These are phyloP conservation scores for Phytopythium mirpurense DNA, from an alignment of 352 stramenopile genomes.

Conservation along the genomic window DNA sequence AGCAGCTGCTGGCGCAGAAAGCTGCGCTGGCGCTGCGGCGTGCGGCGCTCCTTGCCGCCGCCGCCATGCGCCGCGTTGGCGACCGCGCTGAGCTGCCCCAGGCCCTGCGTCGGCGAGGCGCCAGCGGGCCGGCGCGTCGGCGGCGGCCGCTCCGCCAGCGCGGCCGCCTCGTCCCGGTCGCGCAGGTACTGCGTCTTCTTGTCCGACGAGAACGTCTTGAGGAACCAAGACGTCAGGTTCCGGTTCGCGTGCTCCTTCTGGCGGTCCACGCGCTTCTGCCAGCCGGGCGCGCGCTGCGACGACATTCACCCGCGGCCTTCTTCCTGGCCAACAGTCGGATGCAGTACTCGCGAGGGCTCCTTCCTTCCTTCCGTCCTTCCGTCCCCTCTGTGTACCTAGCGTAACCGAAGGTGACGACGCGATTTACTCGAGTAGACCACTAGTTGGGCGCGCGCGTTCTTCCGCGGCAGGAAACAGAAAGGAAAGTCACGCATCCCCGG, in stretches of 20 bases:
- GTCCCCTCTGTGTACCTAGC: background rate
- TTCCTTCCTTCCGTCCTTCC: background rate
- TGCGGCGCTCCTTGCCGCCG: conserved; percentile 18
- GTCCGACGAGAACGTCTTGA: conserved; percentile 46
- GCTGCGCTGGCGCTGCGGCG: conserved; percentile 54
- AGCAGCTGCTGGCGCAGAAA: conserved; percentile 62
- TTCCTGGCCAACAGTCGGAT: too few relatives aligned
- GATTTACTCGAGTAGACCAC: too few relatives aligned
- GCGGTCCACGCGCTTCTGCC: conserved; percentile 49
- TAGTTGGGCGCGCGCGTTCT: background rate
- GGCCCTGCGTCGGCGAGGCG: conserved; percentile 12
- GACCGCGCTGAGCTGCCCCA: conserved; percentile 31
- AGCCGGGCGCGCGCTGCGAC: conserved; percentile 10
- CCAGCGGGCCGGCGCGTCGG: conserved; percentile 14
- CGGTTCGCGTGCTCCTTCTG: conserved; percentile 55
- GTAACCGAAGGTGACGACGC: too few relatives aligned
- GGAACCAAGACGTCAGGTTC: conserved; percentile 64
- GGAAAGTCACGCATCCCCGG: too few relatives aligned
- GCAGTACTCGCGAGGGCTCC: too few relatives aligned
- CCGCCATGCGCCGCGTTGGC: conserved; percentile 21
- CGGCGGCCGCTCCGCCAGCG: conserved; percentile 27
- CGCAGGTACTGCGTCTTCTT: conserved; percentile 56
- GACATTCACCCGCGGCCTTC: background rate
- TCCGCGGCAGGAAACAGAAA: background rate
- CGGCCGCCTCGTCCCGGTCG: conserved; percentile 49